Evolutionary conservation across 192 early-diverging fungal species (phyloP).

Genomic region (Dispira simplex): DNA sequence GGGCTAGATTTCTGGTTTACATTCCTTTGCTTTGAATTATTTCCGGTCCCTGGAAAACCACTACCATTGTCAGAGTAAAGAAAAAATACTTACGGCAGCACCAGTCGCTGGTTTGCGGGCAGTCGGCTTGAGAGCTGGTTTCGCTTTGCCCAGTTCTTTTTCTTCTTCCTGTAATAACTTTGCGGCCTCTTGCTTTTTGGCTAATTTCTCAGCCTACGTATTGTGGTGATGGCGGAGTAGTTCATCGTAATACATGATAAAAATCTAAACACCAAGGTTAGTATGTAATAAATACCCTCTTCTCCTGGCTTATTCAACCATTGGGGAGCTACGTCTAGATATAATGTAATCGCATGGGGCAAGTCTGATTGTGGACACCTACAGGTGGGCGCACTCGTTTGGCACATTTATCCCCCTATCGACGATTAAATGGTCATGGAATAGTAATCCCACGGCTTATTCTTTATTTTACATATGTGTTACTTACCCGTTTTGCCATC

Average conservation of each 20-base stretch:
- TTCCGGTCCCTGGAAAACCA: too few relatives aligned
- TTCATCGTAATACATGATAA: too few relatives aligned
- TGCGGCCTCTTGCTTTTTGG: constrained; percentile 40
- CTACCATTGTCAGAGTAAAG: too few relatives aligned
- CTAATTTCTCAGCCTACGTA: constrained; percentile 19
- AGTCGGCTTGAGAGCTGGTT: not conserved
- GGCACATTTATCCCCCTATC: not conserved
- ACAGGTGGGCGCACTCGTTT: not conserved
- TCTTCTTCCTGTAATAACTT: constrained; percentile 43
- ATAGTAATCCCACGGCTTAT: not conserved
- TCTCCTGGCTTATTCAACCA: too few relatives aligned
- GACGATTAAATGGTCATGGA: too few relatives aligned
- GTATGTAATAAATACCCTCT: too few relatives aligned
- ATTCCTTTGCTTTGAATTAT: too few relatives aligned
- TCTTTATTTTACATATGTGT: not conserved
- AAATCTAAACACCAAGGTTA: too few relatives aligned
- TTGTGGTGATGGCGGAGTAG: not conserved
- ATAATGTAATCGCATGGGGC: too few relatives aligned
- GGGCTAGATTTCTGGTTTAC: too few relatives aligned
- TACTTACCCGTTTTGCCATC: constrained; percentile 29
- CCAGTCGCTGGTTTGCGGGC: not conserved
- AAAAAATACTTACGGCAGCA: not conserved
- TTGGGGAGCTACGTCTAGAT: too few relatives aligned
- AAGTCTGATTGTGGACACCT: not conserved
- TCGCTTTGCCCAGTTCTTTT: constrained; percentile 18